Evolutionary conservation across 805 yeast genomes (phyloP), one percentile per base, ranked within the genome.

Genomic region (Teunomyces atbi): DNA sequence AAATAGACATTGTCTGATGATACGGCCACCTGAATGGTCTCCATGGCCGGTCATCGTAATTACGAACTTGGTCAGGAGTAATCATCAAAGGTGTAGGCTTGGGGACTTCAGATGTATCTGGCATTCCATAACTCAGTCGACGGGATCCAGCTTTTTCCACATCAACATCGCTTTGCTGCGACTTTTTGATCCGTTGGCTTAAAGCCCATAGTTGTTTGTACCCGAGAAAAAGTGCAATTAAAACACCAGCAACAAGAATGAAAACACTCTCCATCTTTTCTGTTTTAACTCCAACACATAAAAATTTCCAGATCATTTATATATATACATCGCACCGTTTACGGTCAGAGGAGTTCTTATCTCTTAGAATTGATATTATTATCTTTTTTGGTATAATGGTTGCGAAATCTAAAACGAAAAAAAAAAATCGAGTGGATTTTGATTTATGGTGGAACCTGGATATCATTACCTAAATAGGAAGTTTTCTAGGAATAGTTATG

Each of bases 21-120:
- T 84, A 84, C 23, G 90, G 90, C 83, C 86, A 82, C 57, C 90
- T 70, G 66, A 84, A 84, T 6, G 89, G 89, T 65, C 90, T 72
- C 90, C 90, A 84, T 10, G 90, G 89, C 59, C 90, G 71, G 55
- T 83, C 90, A 54, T 84, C 88, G 57, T 83, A 82, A 19, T 74
- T 76, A 51, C 69, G 68, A 8, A 83, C 86, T 54, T 82, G 81
- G 41, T 84, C 89, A 2, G 87, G 86, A 0, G 86, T 83, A 43
- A 84, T 76, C 65, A 69, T 69, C 23, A 83, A 64, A 0, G 89
- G 86, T 0, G 82, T 74, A 16, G 85, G 84, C 34, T 60, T 59
- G 7, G 80, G 79, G 13, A 37, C 30, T 20, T 51, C 57, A 15
- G 48, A 50, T 4, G 32, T 42, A 5, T 37, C 45, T 18, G 41